Percentiles rank a stretch among this genome's conserved stretches.
Conservation (phyloP, 2,329 filamentous ascomycete species). For the Claviceps pusilla region DNA sequence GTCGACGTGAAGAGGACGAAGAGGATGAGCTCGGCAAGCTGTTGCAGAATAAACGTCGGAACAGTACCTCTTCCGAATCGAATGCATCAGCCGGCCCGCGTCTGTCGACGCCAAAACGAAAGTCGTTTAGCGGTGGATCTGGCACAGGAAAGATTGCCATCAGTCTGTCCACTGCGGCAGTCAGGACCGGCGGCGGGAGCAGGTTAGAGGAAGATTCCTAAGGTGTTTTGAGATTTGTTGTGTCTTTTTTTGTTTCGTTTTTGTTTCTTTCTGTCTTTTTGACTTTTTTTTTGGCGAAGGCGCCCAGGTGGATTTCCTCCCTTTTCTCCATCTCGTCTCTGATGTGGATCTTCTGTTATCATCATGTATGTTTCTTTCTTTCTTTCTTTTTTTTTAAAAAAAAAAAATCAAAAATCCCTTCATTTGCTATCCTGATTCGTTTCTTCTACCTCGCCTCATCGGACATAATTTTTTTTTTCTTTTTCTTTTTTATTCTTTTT, state of each 20-base stretch:
- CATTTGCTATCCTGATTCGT: neutral
- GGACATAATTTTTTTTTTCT: neutral
- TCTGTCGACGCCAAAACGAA: constrained; percentile 15
- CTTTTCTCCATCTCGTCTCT: neutral
- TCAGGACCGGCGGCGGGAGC: constrained; percentile 25
- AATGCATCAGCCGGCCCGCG: constrained; percentile 23
- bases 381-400: neutral
- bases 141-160: constrained; percentile 41
- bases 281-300: constrained; percentile 6
- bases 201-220: constrained; percentile 26
- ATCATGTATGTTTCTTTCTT: neutral
- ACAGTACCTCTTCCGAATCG: constrained; percentile 36
- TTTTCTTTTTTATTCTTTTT: too few relatives aligned
- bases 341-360: neutral
- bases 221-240: neutral
- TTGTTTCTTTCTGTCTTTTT: neutral
- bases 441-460: neutral
- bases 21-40: constrained; percentile 85
- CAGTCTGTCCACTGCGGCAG: constrained; percentile 33
- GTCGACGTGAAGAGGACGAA: constrained; percentile 73
- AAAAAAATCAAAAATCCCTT: neutral
- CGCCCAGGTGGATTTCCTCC: constrained; percentile 3
- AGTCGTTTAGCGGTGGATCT: constrained; percentile 28
- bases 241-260: neutral
- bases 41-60: constrained; percentile 48